These are phyloP conservation scores for Talaromyces nanjingensis DNA, from an alignment of 495 filamentous ascomycete species.

Conservation along the genomic window DNA sequence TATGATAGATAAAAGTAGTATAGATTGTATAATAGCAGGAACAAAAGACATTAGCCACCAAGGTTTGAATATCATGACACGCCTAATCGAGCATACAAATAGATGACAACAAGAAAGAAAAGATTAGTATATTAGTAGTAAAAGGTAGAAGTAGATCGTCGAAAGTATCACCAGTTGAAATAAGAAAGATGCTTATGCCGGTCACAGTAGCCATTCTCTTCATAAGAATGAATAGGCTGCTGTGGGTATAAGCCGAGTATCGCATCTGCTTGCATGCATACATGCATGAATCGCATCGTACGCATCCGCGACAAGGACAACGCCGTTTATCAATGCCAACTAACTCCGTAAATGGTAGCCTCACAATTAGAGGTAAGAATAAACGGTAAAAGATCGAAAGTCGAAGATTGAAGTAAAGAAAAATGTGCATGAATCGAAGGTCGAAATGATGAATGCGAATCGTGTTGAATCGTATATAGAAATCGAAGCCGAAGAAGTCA, in stretches of 20 bases:
- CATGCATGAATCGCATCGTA: not conserved
- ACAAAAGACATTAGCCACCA: not conserved
- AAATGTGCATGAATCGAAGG: slow-evolving; percentile 8
- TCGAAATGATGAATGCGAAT: not conserved
- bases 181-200: not conserved
- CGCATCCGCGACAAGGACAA: not conserved
- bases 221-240: not conserved
- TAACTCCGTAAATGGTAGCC: not conserved
- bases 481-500: not conserved
- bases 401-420: not conserved
- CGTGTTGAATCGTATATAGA: not conserved
- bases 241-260: too few species aligned
- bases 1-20: not conserved
- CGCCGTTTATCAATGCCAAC: slow-evolving; percentile 6
- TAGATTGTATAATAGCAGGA: not conserved
- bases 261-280: not conserved
- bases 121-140: not conserved
- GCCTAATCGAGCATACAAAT: not conserved
- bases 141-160: slow-evolving; percentile 1
- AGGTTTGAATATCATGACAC: not conserved
- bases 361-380: not conserved
- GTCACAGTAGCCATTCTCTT: not conserved
- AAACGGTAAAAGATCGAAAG: not conserved
- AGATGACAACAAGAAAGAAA: not conserved
- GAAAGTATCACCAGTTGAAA: not conserved